Percentiles rank a stretch among this genome's conserved stretches.
phyloP scores from a whole-genome alignment of 2,329 filamentous ascomycete species.

The Pyricularia grisea region DNA sequence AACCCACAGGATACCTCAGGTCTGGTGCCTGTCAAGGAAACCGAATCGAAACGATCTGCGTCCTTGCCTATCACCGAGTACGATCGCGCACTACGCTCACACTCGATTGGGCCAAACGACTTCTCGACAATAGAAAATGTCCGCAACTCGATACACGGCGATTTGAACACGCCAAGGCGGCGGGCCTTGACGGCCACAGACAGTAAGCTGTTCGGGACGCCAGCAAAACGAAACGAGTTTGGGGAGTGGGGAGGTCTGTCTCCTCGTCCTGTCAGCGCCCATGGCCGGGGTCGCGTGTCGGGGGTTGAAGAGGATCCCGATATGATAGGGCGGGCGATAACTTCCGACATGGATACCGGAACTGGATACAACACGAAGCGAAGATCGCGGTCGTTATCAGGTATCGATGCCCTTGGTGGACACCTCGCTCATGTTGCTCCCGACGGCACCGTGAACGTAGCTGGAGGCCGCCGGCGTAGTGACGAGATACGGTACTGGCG shows the following conservation, averaged over 20 bases:
- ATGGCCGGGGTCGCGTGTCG: constrained; percentile 34
- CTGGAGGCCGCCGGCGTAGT: constrained; percentile 38
- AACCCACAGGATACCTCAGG: constrained; percentile 27
- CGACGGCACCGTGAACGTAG: not conserved
- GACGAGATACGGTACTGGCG: constrained; percentile 58
- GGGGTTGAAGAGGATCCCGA: constrained; percentile 31
- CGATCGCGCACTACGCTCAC: constrained; percentile 50
- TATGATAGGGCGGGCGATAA: constrained; percentile 55
- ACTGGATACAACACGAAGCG: constrained; percentile 31
- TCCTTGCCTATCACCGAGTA: constrained; percentile 53
- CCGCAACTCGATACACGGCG: constrained; percentile 42
- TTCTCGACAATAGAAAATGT: constrained; percentile 42
- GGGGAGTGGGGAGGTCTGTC: constrained; percentile 43
- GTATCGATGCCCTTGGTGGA: constrained; percentile 32
- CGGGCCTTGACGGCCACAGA: constrained; percentile 31
- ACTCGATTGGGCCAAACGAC: constrained; percentile 49
- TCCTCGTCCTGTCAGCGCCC: constrained; percentile 51
- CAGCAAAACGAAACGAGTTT: constrained; percentile 20
- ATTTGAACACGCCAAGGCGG: constrained; percentile 23
- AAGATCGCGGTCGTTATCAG: constrained; percentile 50
- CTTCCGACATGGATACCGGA: constrained; percentile 33
- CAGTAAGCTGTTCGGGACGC: constrained; percentile 25
- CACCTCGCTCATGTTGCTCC: constrained; percentile 10
- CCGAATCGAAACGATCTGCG: constrained; percentile 42
- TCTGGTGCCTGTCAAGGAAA: constrained; percentile 22